Evolutionary conservation across 805 yeast genomes (phyloP).

Genomic region (Ogataea degrootiae): DNA sequence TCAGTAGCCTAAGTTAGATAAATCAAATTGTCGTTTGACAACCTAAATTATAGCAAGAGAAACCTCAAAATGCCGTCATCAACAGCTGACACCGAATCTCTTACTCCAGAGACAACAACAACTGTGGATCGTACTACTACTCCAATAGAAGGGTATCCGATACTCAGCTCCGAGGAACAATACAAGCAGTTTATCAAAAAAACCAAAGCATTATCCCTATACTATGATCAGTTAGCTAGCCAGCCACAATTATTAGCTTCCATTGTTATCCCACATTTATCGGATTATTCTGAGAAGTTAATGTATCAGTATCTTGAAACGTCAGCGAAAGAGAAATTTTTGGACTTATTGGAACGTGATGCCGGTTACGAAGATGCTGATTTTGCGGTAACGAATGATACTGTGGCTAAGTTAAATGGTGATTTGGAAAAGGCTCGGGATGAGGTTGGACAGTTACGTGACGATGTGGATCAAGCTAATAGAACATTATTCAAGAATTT

Average conservation of each 20-base stretch:
- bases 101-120: too few relatives aligned
- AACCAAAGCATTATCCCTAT: conserved; percentile 10
- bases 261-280: conserved; percentile 30
- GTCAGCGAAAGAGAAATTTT: conserved; percentile 64
- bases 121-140: too few relatives aligned
- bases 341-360: conserved; percentile 43
- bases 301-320: conserved; percentile 67
- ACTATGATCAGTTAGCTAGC: conserved; percentile 13
- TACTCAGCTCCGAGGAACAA: conserved; percentile 14
- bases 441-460: conserved; percentile 17
- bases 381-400: conserved; percentile 15
- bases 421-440: conserved; percentile 10
- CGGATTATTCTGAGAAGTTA: conserved; percentile 45
- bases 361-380: conserved; percentile 20
- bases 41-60: too few relatives aligned
- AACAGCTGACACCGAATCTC: too few relatives aligned
- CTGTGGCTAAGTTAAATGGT: conserved; percentile 11
- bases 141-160: conserved; percentile 7
- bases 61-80: too few relatives aligned
- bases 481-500: conserved; percentile 18
- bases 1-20: too few relatives aligned
- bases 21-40: too few relatives aligned
- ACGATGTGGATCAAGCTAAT: conserved; percentile 13
- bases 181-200: conserved; percentile 15
- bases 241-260: conserved; percentile 6